Percentiles rank a stretch among this genome's conserved stretches.
Conservation (phyloP, 345 rosid genomes). For the Ceriops zippeliana region DNA sequence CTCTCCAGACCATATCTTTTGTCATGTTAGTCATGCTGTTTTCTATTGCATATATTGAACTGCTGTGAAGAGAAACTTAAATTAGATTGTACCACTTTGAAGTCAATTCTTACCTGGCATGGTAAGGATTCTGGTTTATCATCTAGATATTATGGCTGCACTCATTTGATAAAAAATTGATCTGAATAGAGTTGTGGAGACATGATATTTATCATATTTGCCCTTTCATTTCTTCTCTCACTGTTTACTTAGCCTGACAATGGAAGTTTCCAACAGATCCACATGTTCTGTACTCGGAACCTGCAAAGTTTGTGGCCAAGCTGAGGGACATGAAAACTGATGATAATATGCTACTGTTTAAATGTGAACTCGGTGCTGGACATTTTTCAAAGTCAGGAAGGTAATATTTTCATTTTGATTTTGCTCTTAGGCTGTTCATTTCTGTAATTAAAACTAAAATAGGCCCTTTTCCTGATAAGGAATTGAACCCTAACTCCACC, state of each 20-base stretch:
- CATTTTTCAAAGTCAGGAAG: slow-evolving; percentile 97
- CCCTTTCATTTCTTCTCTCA: neutral
- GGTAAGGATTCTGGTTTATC: no score
- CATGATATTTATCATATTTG: neutral
- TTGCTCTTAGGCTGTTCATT: neutral
- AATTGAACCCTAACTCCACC: no score
- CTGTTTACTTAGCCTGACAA: neutral
- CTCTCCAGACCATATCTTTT: no score
- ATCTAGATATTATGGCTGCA: no score
- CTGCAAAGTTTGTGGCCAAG: slow-evolving; percentile 88
- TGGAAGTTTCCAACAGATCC: slow-evolving; percentile 52
- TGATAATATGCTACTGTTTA: slow-evolving; percentile 63
- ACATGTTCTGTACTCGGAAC: slow-evolving; percentile 88
- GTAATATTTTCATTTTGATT: slow-evolving; percentile 27
- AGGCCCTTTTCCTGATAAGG: no score
- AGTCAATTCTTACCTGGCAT: no score
- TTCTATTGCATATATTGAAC: no score
- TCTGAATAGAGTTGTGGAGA: neutral
- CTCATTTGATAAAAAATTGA: no score
- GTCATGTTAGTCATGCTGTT: no score
- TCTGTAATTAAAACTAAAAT: neutral
- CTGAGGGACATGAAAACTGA: slow-evolving; percentile 85
- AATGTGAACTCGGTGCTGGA: slow-evolving; percentile 90
- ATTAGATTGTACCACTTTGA: no score
- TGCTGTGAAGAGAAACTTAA: no score